Percentiles rank a stretch among this genome's conserved stretches.
phyloP scores from a whole-genome alignment of 495 filamentous ascomycete genomes.

The Corynascus novoguineensis region DNA sequence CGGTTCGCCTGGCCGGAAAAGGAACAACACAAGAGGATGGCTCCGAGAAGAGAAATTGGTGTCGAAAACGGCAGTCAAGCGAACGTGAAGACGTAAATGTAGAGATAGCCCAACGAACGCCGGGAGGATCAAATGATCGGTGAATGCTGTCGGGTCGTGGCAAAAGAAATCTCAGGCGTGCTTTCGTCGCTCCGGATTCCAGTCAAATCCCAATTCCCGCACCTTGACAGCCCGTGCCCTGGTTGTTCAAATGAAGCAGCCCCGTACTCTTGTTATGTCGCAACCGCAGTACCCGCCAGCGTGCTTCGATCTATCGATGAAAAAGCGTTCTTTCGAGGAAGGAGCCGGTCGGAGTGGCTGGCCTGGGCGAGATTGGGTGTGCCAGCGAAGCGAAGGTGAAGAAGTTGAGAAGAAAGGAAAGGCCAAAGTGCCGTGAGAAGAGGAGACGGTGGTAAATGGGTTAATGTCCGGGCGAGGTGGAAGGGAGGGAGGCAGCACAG shows the following conservation, averaged over 20 bases:
- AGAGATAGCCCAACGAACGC: neutral
- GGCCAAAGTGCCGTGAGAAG: slow-evolving; percentile 19
- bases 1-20: neutral
- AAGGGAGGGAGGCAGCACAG: slow-evolving; percentile 30
- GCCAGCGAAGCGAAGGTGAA: slow-evolving; percentile 16
- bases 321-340: slow-evolving; percentile 15
- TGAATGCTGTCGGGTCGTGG: neutral
- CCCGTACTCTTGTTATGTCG: slow-evolving; percentile 2
- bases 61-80: slow-evolving; percentile 5
- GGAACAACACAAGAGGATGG: neutral
- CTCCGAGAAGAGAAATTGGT: neutral
- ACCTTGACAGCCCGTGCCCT: neutral
- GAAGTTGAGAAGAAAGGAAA: slow-evolving; percentile 26
- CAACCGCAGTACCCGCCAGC: slow-evolving; percentile 22
- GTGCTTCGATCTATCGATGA: slow-evolving; percentile 16
- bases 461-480: slow-evolving; percentile 18
- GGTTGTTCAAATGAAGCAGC: neutral
- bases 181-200: slow-evolving; percentile 5
- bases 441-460: slow-evolving; percentile 20
- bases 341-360: slow-evolving; percentile 8
- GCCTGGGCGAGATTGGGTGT: slow-evolving; percentile 8
- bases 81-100: neutral
- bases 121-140: neutral
- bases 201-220: neutral
- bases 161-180: neutral